These are phyloP conservation scores for Neurospora africana DNA, from an alignment of 495 filamentous ascomycete species.

Conservation along the genomic window DNA sequence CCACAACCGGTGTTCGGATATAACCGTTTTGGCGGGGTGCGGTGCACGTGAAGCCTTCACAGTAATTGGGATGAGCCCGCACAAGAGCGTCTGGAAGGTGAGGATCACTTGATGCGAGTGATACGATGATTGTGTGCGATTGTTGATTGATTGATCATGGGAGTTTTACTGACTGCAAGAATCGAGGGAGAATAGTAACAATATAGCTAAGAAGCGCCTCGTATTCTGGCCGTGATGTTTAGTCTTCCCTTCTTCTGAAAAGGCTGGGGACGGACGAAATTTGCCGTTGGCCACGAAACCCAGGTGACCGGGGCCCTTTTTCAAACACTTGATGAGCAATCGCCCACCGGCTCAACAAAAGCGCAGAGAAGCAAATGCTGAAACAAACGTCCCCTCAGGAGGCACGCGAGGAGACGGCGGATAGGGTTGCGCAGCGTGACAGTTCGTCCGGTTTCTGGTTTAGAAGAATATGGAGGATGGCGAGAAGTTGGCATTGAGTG, in stretches of 20 bases:
- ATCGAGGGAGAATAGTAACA: background rate
- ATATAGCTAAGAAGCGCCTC: background rate
- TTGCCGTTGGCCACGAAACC: background rate
- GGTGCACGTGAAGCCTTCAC: background rate
- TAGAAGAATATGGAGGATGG: background rate
- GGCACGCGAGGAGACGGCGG: background rate
- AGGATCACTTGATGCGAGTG: background rate
- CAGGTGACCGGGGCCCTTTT: background rate
- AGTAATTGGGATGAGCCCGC: background rate
- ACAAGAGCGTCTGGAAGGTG: background rate
- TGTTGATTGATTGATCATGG: background rate
- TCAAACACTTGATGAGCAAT: background rate
- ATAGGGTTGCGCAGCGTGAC: background rate
- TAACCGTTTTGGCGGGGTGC: background rate
- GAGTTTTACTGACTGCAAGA: background rate
- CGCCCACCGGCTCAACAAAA: background rate
- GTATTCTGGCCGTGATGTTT: background rate
- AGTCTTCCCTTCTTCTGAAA: background rate
- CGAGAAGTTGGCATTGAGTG: background rate
- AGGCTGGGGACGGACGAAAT: background rate
- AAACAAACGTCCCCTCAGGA: background rate
- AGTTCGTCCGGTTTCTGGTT: background rate
- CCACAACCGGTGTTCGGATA: background rate
- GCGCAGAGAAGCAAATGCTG: background rate
- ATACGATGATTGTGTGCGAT: background rate